Conservation (phyloP, 352 stramenopile species). For the Phytophthora foliorum region DNA sequence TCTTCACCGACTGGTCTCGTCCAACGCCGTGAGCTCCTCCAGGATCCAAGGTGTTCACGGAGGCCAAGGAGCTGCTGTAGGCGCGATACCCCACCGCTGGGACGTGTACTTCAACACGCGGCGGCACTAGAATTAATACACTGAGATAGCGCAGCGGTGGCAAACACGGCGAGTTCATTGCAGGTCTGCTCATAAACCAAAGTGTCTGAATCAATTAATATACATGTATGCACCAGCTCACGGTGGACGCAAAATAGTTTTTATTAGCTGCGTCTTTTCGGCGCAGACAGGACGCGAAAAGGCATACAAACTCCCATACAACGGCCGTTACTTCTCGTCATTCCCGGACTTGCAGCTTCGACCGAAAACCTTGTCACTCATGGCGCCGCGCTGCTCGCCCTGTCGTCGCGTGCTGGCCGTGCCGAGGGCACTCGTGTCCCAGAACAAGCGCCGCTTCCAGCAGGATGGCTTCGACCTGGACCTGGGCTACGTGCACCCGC, state of each 20-base stretch:
- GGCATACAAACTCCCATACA: slow-evolving; percentile 16
- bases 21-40: too few relatives aligned
- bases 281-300: neutral
- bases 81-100: too few relatives aligned
- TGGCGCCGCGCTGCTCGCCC: slow-evolving; percentile 29
- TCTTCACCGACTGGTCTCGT: too few relatives aligned
- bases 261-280: neutral
- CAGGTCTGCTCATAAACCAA: too few relatives aligned
- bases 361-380: slow-evolving; percentile 10
- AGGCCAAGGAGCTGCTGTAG: too few relatives aligned
- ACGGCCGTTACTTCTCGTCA: slow-evolving; percentile 27
- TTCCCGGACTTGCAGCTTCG: slow-evolving; percentile 18
- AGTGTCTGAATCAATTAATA: too few relatives aligned
- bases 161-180: too few relatives aligned
- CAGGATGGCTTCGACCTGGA: slow-evolving; percentile 74
- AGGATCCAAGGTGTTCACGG: too few relatives aligned
- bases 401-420: slow-evolving; percentile 56
- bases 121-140: too few relatives aligned
- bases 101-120: too few relatives aligned
- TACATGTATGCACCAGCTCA: too few relatives aligned
- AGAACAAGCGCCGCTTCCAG: slow-evolving; percentile 80
- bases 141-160: too few relatives aligned
- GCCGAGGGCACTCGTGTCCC: slow-evolving; percentile 74
- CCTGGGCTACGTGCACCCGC: slow-evolving; percentile 77
- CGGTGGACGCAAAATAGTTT: neutral